These are phyloP conservation scores for Clarkia xantiana DNA, from an alignment of 345 rosid species.

Conservation along the genomic window DNA sequence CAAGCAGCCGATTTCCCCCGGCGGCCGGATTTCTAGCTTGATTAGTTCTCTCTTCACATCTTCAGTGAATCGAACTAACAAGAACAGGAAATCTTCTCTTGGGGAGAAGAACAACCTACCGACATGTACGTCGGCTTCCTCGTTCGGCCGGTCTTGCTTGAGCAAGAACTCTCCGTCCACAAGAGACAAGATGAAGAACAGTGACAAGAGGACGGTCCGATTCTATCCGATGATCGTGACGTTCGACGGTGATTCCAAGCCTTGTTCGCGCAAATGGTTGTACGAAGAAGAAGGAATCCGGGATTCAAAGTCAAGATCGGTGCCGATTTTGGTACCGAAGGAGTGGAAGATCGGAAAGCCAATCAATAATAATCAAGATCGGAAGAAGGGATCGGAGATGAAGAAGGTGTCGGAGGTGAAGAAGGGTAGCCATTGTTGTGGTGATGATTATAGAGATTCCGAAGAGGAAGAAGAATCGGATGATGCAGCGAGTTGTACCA, in stretches of 20 bases:
- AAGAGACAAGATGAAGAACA: slow-evolving; percentile 36
- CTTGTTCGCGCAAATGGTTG: slow-evolving; percentile 33
- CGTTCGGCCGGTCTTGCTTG: slow-evolving; percentile 59
- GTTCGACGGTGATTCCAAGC: slow-evolving; percentile 42
- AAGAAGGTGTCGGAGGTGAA: neutral
- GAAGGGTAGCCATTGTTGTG: neutral
- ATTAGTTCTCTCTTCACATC: slow-evolving; percentile 50
- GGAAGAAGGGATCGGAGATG: slow-evolving; percentile 9
- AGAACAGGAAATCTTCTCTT: slow-evolving; percentile 11
- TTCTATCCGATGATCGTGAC: slow-evolving; percentile 60
- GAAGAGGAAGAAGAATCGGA: slow-evolving; percentile 7
- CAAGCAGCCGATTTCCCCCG: slow-evolving; percentile 80
- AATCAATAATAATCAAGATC: slow-evolving; percentile 9
- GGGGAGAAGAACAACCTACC: slow-evolving; percentile 10
- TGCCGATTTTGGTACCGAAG: slow-evolving; percentile 22
- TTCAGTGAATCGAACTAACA: neutral
- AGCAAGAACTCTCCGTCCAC: slow-evolving; percentile 44
- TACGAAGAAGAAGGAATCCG: slow-evolving; percentile 4
- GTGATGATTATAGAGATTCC: neutral
- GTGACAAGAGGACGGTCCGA: slow-evolving; percentile 42
- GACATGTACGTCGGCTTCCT: slow-evolving; percentile 61
- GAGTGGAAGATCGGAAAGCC: slow-evolving; percentile 35
- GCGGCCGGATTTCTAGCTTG: slow-evolving; percentile 45
- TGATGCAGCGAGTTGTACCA: slow-evolving; percentile 25
- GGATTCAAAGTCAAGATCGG: slow-evolving; percentile 8